Percentiles rank a stretch among this genome's conserved stretches.
These are phyloP conservation scores for Alternaria sp. DNA, from an alignment of 2,329 filamentous ascomycete genomes.

Conservation along the genomic window DNA sequence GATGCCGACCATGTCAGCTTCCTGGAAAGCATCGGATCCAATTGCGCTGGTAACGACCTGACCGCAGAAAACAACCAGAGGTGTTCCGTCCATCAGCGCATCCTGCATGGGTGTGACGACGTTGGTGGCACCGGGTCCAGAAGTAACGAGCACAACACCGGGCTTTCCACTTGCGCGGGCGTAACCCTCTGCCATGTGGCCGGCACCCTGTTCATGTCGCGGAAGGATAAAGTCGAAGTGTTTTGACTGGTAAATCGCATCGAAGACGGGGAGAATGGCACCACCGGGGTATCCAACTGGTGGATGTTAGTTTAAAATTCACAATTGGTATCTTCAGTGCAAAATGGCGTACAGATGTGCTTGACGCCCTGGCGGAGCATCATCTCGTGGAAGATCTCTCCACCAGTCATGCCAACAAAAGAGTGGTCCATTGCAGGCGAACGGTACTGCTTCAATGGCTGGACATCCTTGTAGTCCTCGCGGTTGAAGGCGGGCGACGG, in stretches of 20 bases:
- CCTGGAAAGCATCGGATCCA: constrained; percentile 95
- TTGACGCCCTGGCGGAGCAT: constrained; percentile 93
- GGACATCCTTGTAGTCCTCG: constrained; percentile 54
- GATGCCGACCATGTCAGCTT: constrained; percentile 93
- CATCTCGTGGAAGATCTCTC: constrained; percentile 99
- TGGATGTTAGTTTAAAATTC: constrained; percentile 24
- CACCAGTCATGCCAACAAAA: constrained; percentile 93
- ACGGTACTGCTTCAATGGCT: constrained; percentile 57
- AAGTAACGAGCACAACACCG: constrained; percentile 95
- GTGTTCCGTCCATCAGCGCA: constrained; percentile 92
- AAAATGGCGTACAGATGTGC: constrained; percentile 79
- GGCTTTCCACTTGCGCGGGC: constrained; percentile 92
- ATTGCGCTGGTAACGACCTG: constrained; percentile 92
- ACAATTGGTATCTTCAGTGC: background rate
- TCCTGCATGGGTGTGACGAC: constrained; percentile 97
- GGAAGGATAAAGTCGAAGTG: constrained; percentile 97
- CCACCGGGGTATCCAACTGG: constrained; percentile 81
- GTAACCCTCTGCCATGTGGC: constrained; percentile 98
- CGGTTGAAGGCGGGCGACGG: constrained; percentile 61
- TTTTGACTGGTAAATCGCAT: constrained; percentile 97
- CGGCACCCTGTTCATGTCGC: constrained; percentile 95
- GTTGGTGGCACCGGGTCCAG: constrained; percentile 95
- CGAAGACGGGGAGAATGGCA: constrained; percentile 96
- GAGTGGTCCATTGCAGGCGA: constrained; percentile 62
- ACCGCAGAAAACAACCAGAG: constrained; percentile 93